Conservation (phyloP, 495 filamentous ascomycete species). For the Corynascus novoguineensis region DNA sequence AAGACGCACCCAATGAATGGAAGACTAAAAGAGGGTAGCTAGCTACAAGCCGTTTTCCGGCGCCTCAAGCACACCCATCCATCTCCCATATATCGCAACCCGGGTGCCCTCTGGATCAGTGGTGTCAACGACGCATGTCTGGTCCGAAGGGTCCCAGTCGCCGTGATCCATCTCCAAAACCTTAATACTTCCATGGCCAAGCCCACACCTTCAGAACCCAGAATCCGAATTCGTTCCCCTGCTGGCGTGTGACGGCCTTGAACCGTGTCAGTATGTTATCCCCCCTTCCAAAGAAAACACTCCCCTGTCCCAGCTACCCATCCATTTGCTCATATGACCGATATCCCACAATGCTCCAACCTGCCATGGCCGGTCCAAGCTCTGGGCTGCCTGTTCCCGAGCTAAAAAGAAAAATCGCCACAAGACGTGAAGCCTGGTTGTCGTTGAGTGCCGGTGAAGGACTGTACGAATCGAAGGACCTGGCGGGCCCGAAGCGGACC, state of each 20-base stretch:
- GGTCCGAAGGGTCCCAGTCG: background rate
- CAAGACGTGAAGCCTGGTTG: background rate
- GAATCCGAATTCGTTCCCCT: background rate
- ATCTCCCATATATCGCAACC: background rate
- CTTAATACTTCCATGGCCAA: background rate
- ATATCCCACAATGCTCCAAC: conserved; percentile 12
- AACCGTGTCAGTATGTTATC: background rate
- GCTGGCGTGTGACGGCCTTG: background rate
- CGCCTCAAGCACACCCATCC: background rate
- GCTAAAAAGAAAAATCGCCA: conserved; percentile 7
- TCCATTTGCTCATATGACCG: conserved; percentile 5
- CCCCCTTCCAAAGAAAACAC: background rate
- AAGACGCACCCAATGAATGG: conserved; percentile 14
- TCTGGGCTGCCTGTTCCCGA: conserved; percentile 19
- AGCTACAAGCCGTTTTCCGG: conserved; percentile 13
- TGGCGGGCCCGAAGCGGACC: background rate
- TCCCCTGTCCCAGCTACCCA: background rate
- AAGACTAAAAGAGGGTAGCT: conserved; percentile 11
- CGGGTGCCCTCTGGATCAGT: background rate
- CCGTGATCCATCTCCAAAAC: background rate
- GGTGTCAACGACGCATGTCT: background rate
- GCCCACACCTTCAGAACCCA: background rate
- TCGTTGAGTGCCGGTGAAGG: conserved; percentile 12
- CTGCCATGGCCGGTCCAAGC: background rate
- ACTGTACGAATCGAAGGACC: conserved; percentile 16